A percentile compares a stretch with the other conserved stretches of the same genome.
Conservation (phyloP, 208 protist species). For the Willaertia magna region DNA sequence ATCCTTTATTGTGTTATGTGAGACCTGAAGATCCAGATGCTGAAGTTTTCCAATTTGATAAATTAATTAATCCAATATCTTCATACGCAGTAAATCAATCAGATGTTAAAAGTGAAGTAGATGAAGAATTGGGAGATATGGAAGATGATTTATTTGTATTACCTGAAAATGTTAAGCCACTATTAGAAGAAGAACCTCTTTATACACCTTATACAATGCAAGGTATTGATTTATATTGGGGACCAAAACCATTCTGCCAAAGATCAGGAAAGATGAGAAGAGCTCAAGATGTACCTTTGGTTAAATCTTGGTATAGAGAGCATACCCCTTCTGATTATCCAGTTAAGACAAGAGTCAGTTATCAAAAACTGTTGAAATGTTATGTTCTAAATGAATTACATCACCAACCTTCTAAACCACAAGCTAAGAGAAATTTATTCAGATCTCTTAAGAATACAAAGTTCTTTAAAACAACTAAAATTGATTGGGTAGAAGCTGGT, state of each 20-base stretch:
- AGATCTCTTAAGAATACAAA: constrained; percentile 82
- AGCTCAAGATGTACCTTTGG: constrained; percentile 93
- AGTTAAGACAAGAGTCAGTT: constrained; percentile 90
- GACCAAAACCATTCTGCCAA: constrained; percentile 89
- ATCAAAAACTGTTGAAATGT: constrained; percentile 99
- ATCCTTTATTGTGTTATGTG: constrained; percentile 71
- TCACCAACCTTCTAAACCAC: constrained; percentile 52
- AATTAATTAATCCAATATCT: constrained; percentile 94
- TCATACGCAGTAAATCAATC: constrained; percentile 28
- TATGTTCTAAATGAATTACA: constrained; percentile 96
- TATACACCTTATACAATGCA: constrained; percentile 75
- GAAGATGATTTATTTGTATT: constrained; percentile 29
- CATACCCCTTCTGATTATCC: constrained; percentile 47
- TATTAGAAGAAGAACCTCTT: constrained; percentile 63
- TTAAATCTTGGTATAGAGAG: constrained; percentile 94
- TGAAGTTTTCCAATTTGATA: constrained; percentile 97
- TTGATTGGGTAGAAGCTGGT: constrained; percentile 99
- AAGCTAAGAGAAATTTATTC: constrained; percentile 73
- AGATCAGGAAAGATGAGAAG: constrained; percentile 84
- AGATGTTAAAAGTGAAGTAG: not conserved
- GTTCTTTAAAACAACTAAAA: constrained; percentile 97
- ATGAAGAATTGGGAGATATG: constrained; percentile 2
- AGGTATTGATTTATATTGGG: constrained; percentile 91
- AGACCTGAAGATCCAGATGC: constrained; percentile 78
- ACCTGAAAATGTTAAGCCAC: constrained; percentile 56